Conservation (phyloP, 331 rosid genomes). For the Phaseolus coccineus region DNA sequence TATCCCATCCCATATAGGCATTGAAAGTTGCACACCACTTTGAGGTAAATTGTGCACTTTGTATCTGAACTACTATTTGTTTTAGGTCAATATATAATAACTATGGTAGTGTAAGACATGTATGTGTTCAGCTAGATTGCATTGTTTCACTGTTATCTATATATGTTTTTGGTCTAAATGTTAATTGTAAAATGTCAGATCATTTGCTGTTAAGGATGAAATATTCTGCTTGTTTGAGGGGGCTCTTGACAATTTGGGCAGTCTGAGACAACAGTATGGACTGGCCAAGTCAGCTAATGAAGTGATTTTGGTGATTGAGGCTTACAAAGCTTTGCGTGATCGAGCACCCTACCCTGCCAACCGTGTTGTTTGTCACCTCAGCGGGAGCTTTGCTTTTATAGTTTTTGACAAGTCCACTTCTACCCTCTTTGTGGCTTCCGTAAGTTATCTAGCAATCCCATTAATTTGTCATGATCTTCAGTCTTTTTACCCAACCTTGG, state of each 20-base stretch:
- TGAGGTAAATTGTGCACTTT: background rate
- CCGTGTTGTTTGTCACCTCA: slow-evolving; percentile 91
- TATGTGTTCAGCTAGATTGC: no score
- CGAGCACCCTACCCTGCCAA: slow-evolving; percentile 97
- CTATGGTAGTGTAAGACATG: no score
- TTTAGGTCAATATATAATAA: background rate
- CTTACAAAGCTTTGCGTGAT: slow-evolving; percentile 97
- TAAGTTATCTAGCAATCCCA: slow-evolving; percentile 46
- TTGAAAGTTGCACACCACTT: background rate
- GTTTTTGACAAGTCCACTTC: slow-evolving; percentile 95
- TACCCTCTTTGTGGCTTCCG: slow-evolving; percentile 90
- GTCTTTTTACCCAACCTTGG: slow-evolving; percentile 14
- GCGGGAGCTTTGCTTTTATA: slow-evolving; percentile 83
- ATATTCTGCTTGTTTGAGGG: slow-evolving; percentile 97
- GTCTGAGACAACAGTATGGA: slow-evolving; percentile 93
- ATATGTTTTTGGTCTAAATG: background rate
- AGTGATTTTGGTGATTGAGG: slow-evolving; percentile 84
- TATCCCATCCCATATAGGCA: background rate
- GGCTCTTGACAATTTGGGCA: slow-evolving; percentile 89
- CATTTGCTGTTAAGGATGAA: slow-evolving; percentile 96
- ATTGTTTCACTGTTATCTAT: background rate
- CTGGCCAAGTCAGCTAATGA: slow-evolving; percentile 83
- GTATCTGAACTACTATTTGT: background rate
- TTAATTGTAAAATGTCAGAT: slow-evolving; percentile 60
- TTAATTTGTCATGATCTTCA: background rate